Base-by-base conservation (phyloP, 345 rosid genomes). In the Psidium friedrichsthalianum region DNA sequence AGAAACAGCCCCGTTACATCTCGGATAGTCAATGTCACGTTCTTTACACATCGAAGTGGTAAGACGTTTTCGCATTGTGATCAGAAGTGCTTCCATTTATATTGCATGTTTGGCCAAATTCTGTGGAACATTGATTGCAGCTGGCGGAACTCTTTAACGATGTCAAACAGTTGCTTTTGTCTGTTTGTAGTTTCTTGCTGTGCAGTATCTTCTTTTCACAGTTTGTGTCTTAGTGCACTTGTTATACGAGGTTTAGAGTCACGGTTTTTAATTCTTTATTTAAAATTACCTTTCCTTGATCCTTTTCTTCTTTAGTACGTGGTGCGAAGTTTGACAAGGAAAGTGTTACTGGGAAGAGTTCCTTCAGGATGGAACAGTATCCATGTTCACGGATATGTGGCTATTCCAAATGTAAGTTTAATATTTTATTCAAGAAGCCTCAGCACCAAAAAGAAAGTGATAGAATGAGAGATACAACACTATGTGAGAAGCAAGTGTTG, bases 11-110 rank as follows among this genome's bases (percentile, higher is more conserved):
- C 90, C 69, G 90, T 92, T 86, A 94, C 98, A 87, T 94, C 98
- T 74, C 90, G 98, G 87, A 91, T 96, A 20, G 98, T 97, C 76
- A 96, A 97, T 90, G 98, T 96, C 55, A 90, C 98, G 15, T 97
- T 98, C 52, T 97, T 97, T 84, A 97, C 99, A 5, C 99, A 97
- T 90, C 92, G 95, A 86, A 87, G 85, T 83, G 91, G 99, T 97
- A 85, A 88, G 86, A 82, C 81, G 53, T 25, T 84, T 81, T 47
- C 20, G 52, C 53, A 49, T 61, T 44, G 52, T 14, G 53, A 40
- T 83, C 47, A 69, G 24, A 36, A 69, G 40, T 0, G 3, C 47
- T 69, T 69, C 13, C 47, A 69, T 69, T 36, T 69, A 69, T 69
- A 36, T 18, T 69, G 78, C 47, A 36, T 32, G 13, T 69, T 69